These are phyloP conservation scores for Aspergillus hiratsukae DNA, from an alignment of 2,329 filamentous ascomycete genomes.

Conservation along the genomic window DNA sequence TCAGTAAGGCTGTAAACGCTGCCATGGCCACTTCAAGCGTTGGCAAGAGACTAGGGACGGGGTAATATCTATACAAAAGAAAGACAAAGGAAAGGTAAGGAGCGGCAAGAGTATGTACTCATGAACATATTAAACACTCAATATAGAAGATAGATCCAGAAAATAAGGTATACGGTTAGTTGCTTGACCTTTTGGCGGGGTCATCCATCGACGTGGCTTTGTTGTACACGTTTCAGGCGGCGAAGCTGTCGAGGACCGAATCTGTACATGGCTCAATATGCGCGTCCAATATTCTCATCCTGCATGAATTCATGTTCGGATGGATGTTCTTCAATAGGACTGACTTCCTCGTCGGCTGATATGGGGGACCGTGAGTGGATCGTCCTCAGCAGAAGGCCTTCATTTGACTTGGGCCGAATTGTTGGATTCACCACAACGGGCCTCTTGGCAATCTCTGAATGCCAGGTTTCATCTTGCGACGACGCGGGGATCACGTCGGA, in stretches of 20 bases:
- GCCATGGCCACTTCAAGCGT: constrained; percentile 6
- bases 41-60: background rate
- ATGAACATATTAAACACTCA: constrained; percentile 6
- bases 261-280: background rate
- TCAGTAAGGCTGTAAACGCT: background rate
- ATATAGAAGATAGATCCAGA: background rate
- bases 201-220: background rate
- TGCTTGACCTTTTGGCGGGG: background rate
- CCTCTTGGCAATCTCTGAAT: constrained; percentile 51
- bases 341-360: constrained; percentile 30
- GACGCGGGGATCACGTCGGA: constrained; percentile 18
- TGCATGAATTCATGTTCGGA: constrained; percentile 56
- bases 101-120: constrained; percentile 13
- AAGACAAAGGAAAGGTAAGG: constrained; percentile 6
- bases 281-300: constrained; percentile 18
- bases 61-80: background rate
- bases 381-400: constrained; percentile 53
- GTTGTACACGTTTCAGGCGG: background rate
- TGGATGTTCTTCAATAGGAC: constrained; percentile 27
- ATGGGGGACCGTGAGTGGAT: constrained; percentile 38
- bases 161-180: background rate
- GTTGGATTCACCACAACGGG: constrained; percentile 61
- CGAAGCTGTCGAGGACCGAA: background rate
- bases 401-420: constrained; percentile 56
- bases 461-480: constrained; percentile 42